Percentiles rank a stretch among this genome's conserved stretches.
phyloP scores from a whole-genome alignment of 441 rosid species.

The Kokia cookei region DNA sequence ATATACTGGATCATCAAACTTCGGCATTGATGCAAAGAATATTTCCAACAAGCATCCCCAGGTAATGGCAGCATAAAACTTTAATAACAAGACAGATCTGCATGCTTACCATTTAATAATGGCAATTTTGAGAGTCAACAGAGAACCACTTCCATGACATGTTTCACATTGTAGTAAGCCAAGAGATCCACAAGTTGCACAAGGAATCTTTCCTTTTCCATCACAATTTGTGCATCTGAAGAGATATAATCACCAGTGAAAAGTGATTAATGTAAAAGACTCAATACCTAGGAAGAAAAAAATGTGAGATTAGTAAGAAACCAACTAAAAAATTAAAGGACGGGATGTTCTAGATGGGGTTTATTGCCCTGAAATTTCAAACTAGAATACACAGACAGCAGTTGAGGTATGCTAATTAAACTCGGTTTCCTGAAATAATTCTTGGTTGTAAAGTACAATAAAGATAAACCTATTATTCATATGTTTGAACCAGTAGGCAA shows the following conservation, averaged over 20 bases:
- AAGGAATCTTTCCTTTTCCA: slow-evolving; percentile 85
- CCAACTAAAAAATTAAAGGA: background rate
- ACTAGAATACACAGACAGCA: background rate
- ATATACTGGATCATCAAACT: background rate
- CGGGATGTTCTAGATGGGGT: background rate
- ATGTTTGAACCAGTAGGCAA: background rate
- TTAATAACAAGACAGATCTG: background rate
- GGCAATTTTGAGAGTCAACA: slow-evolving; percentile 54
- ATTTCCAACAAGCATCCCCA: background rate
- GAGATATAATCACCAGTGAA: background rate
- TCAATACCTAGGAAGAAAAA: background rate
- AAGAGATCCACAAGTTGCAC: slow-evolving; percentile 74
- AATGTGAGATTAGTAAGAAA: background rate
- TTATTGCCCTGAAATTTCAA: background rate
- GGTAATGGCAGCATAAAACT: background rate
- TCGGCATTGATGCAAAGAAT: background rate
- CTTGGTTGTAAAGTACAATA: background rate
- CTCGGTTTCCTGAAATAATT: background rate
- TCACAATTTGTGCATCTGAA: slow-evolving; percentile 58
- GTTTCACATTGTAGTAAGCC: slow-evolving; percentile 68
- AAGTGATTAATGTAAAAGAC: background rate
- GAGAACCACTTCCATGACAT: slow-evolving; percentile 54
- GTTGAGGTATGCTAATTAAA: background rate
- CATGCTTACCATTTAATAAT: slow-evolving; percentile 59
- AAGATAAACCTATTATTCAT: background rate